These are phyloP conservation scores for Leccinum solheimii DNA, from an alignment of 1,284 basidiomycete species.

Conservation along the genomic window DNA sequence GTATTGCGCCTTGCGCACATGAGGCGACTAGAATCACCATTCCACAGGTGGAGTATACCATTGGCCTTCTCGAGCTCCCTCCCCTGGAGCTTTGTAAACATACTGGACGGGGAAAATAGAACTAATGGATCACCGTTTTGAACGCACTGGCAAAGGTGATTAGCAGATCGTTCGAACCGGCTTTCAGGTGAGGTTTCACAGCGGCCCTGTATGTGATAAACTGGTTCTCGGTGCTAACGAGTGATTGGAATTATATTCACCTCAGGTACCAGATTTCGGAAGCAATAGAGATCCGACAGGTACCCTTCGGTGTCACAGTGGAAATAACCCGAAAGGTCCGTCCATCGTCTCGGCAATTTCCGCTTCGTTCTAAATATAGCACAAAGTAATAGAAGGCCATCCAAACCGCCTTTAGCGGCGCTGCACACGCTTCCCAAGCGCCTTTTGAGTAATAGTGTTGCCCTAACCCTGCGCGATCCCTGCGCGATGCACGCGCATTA, in stretches of 20 bases:
- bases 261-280: too few species aligned
- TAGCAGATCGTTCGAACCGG: slow-evolving; percentile 65
- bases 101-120: not conserved
- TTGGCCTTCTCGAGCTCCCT: slow-evolving; percentile 63
- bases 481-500: not conserved
- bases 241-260: slow-evolving; percentile 3
- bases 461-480: too few species aligned
- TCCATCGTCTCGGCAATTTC: too few species aligned
- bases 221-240: slow-evolving; percentile 67
- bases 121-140: slow-evolving; percentile 50
- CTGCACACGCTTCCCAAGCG: too few species aligned
- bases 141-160: slow-evolving; percentile 78
- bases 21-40: slow-evolving; percentile 86
- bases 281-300: too few species aligned
- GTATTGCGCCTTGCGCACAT: slow-evolving; percentile 89
- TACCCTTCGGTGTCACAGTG: too few species aligned
- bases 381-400: not conserved
- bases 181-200: slow-evolving; percentile 54
- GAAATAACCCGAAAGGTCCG: too few species aligned
- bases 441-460: too few species aligned
- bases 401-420: not conserved
- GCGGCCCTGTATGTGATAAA: slow-evolving; percentile 69
- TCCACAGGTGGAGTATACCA: slow-evolving; percentile 70
- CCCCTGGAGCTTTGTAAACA: slow-evolving; percentile 43
- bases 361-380: not conserved